Percentiles rank a stretch among this genome's conserved stretches.
Conservation (phyloP, 2,329 filamentous ascomycete species). For the Exophiala aquamarina region DNA sequence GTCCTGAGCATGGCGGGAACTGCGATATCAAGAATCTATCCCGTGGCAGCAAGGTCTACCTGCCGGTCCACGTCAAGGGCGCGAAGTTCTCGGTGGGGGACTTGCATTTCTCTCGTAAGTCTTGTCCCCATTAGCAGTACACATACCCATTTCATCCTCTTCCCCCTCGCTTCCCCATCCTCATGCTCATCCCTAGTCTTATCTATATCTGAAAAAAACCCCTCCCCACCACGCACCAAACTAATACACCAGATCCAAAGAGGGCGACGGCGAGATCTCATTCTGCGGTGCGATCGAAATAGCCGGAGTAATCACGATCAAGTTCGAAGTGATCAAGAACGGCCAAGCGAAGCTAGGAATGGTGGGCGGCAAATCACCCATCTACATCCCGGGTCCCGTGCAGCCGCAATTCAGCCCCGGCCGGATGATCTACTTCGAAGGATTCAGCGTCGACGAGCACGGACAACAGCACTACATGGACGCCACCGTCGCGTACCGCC, state of each 20-base stretch:
- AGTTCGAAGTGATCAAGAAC: conserved; percentile 82
- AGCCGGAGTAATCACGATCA: conserved; percentile 87
- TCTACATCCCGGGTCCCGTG: conserved; percentile 83
- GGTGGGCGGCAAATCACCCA: conserved; percentile 63
- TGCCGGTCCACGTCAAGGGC: conserved; percentile 80
- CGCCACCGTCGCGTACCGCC: conserved; percentile 80
- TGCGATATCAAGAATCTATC: conserved; percentile 89
- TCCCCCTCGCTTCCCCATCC: too few species aligned
- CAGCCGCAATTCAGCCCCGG: conserved; percentile 85
- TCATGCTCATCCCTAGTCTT: too few species aligned
- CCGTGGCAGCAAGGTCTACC: conserved; percentile 76
- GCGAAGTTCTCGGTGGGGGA: conserved; percentile 92
- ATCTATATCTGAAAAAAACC: too few species aligned
- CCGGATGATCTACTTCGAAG: conserved; percentile 73
- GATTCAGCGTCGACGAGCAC: conserved; percentile 83
- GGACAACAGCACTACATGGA: conserved; percentile 91
- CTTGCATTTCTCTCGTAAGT: conserved; percentile 71
- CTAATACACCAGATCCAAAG: conserved; percentile 32
- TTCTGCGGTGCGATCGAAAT: conserved; percentile 93
- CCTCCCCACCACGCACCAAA: too few species aligned
- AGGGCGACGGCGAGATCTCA: conserved; percentile 87
- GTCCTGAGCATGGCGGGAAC: conserved; percentile 86
- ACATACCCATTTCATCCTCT: neutral
- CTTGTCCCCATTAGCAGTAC: too few species aligned
- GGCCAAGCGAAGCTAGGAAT: conserved; percentile 73